Evolutionary conservation across 257 asterid species (phyloP).

Genomic region (Primulina eburnea): DNA sequence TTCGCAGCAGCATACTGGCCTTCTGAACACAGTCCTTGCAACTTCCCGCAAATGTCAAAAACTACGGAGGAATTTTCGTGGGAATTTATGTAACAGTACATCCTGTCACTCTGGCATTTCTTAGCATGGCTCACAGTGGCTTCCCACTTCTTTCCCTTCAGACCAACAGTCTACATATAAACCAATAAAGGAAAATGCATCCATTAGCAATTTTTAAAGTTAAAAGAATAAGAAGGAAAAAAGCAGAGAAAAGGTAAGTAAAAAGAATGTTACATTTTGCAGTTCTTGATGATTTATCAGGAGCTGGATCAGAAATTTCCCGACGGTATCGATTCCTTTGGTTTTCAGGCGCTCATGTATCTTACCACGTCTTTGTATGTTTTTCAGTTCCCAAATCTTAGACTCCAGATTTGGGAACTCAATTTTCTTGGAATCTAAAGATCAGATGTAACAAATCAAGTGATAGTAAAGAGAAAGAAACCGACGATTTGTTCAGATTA

Average conservation of each 20-base stretch:
- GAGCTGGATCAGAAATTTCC: conserved; percentile 48
- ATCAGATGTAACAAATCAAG: background rate
- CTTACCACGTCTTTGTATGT: conserved; percentile 30
- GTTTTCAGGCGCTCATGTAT: conserved; percentile 27
- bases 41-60: conserved; percentile 44
- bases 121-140: conserved; percentile 45
- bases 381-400: conserved; percentile 37
- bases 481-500: too few relatives aligned
- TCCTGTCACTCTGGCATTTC: conserved; percentile 33
- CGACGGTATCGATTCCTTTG: conserved; percentile 36
- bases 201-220: too few relatives aligned
- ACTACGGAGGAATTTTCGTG: conserved; percentile 30
- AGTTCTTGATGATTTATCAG: conserved; percentile 39
- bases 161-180: conserved; percentile 33
- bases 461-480: too few relatives aligned
- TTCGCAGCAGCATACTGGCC: conserved; percentile 24
- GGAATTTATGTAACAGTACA: conserved; percentile 30
- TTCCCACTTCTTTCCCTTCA: conserved; percentile 36
- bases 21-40: conserved; percentile 27
- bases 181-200: background rate
- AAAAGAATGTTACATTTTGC: conserved; percentile 35
- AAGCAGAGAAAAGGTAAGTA: background rate
- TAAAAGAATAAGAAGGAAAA: too few relatives aligned
- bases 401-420: conserved; percentile 41
- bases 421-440: conserved; percentile 47